Conservation (phyloP, 345 rosid genomes). For the Heritiera fomes region DNA sequence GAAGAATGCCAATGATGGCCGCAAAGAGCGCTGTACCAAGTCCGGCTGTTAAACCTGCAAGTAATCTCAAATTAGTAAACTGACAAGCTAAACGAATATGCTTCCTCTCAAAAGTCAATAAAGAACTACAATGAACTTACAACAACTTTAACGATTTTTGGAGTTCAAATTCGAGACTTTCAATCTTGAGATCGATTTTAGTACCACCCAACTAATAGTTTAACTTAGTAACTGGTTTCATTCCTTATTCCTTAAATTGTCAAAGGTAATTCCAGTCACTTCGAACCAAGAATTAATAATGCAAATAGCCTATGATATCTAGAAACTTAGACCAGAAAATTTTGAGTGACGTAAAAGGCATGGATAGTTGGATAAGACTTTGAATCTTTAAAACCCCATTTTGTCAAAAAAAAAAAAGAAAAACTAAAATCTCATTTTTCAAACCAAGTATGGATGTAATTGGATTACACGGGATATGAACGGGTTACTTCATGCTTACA, state of each 20-base stretch:
- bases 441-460: background rate
- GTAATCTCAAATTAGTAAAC: background rate
- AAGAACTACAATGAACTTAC: too few relatives aligned
- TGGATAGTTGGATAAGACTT: background rate
- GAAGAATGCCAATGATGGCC: constrained; percentile 16
- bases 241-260: background rate
- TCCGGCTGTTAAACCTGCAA: constrained; percentile 40
- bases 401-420: background rate
- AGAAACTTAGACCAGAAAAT: background rate
- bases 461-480: background rate
- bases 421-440: background rate
- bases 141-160: too few relatives aligned
- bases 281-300: background rate
- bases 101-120: too few relatives aligned
- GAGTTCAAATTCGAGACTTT: too few relatives aligned
- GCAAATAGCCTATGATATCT: background rate
- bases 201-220: too few relatives aligned
- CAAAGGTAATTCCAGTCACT: background rate
- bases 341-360: background rate
- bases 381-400: background rate
- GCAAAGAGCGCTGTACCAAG: constrained; percentile 24
- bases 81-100: too few relatives aligned
- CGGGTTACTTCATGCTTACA: background rate
- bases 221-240: background rate
- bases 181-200: too few relatives aligned